These are phyloP conservation scores for Clathrus columnatus DNA, from an alignment of 768 basidiomycete genomes.

Conservation along the genomic window DNA sequence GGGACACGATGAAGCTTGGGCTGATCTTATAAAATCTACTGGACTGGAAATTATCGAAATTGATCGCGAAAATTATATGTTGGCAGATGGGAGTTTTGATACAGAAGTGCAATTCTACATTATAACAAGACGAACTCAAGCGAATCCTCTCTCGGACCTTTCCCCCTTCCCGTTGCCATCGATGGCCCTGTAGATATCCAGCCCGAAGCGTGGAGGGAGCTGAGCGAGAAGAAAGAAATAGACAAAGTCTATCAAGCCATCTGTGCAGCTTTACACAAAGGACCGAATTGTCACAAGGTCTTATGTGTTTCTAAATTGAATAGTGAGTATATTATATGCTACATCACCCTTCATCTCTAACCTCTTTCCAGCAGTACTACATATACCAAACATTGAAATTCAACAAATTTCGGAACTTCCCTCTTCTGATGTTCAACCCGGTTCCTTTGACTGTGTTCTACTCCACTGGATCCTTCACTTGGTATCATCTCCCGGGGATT, in stretches of 20 bases:
- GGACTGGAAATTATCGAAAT: background rate
- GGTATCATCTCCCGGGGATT: background rate
- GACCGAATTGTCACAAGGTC: no score
- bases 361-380: background rate
- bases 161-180: background rate
- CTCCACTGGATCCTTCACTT: background rate
- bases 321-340: background rate
- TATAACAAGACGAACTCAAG: background rate
- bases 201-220: background rate
- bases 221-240: background rate
- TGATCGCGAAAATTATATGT: background rate
- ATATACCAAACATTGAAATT: background rate
- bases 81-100: background rate
- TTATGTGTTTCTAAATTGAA: no score
- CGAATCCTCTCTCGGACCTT: background rate
- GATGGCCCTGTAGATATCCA: background rate
- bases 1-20: background rate
- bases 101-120: background rate
- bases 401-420: background rate
- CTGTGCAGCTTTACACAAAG: no score
- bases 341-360: background rate
- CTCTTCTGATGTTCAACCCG: background rate
- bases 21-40: background rate
- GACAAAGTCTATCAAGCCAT: no score
- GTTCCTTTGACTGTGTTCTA: background rate